Evolutionary conservation across 2,329 filamentous ascomycete species (phyloP).

Genomic region (Boeremia lycopersici): DNA sequence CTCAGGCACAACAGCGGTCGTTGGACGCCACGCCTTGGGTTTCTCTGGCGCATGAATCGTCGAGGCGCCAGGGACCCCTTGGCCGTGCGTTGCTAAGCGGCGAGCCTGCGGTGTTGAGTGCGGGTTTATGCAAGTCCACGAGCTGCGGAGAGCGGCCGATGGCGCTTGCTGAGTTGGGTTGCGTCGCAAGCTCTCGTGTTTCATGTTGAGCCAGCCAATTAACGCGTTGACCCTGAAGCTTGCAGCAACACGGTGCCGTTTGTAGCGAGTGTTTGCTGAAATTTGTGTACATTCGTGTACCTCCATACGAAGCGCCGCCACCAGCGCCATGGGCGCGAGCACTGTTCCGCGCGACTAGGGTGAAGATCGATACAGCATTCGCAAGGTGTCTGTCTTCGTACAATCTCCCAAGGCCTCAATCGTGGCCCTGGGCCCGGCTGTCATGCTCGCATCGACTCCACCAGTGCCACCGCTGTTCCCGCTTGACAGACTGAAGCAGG

Average conservation of each 20-base stretch:
- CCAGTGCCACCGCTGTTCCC: constrained; percentile 16
- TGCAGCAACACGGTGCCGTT: neutral
- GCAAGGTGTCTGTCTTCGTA: neutral
- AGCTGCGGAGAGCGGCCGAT: constrained; percentile 17
- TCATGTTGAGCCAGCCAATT: constrained; percentile 26
- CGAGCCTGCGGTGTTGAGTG: constrained; percentile 10
- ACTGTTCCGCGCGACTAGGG: constrained; percentile 10
- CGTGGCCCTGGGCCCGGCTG: constrained; percentile 12
- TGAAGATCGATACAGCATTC: neutral
- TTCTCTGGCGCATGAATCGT: constrained; percentile 22
- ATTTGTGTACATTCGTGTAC: constrained; percentile 11
- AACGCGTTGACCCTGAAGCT: constrained; percentile 11
- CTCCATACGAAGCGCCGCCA: constrained; percentile 9
- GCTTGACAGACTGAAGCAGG: constrained; percentile 28
- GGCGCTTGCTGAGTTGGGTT: constrained; percentile 20
- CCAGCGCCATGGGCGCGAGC: constrained; percentile 5
- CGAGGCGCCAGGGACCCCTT: constrained; percentile 18
- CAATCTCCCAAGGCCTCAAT: constrained; percentile 30
- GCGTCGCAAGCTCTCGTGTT: constrained; percentile 22
- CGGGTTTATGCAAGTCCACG: constrained; percentile 27
- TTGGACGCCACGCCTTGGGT: constrained; percentile 20
- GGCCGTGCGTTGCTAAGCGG: constrained; percentile 5
- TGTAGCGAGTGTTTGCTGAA: constrained; percentile 17
- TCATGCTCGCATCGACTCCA: constrained; percentile 11
- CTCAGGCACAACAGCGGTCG: constrained; percentile 17